Percentiles rank a stretch among this genome's conserved stretches.
Conservation (phyloP, 805 yeast genomes). For the Zygotorulaspora sp. region DNA sequence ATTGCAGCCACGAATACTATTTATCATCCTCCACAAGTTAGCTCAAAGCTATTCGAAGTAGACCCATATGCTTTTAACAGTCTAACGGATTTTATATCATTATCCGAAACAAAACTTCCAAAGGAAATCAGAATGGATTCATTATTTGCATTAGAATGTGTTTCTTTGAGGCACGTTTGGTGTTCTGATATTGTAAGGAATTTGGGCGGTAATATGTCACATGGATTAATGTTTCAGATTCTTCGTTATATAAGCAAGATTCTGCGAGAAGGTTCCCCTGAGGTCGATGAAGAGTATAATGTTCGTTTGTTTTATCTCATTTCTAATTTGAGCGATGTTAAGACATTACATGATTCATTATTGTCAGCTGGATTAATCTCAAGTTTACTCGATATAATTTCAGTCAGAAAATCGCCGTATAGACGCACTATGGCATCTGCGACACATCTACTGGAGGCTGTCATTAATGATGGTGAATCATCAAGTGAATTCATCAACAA, state of each 20-base stretch:
- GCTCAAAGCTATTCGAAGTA: conserved; percentile 61
- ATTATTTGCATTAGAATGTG: conserved; percentile 60
- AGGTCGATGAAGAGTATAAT: conserved; percentile 46
- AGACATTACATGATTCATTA: conserved; percentile 50
- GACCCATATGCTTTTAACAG: conserved; percentile 68
- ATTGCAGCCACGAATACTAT: conserved; percentile 59
- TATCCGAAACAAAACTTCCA: conserved; percentile 53
- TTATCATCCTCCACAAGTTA: conserved; percentile 52
- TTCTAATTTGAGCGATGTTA: conserved; percentile 55
- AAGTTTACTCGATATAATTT: conserved; percentile 58
- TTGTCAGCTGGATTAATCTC: conserved; percentile 73
- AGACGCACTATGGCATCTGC: conserved; percentile 61
- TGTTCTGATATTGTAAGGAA: conserved; percentile 73
- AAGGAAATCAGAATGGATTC: conserved; percentile 54
- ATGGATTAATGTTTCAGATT: conserved; percentile 74
- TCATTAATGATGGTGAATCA: conserved; percentile 44
- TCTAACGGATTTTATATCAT: conserved; percentile 66
- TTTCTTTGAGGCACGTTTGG: conserved; percentile 63
- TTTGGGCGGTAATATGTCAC: conserved; percentile 80
- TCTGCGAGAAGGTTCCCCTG: conserved; percentile 37
- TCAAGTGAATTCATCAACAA: conserved; percentile 59
- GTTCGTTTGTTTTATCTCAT: conserved; percentile 54
- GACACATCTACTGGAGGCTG: conserved; percentile 49
- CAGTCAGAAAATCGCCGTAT: conserved; percentile 46
- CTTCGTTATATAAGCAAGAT: conserved; percentile 57